Evolutionary conservation across 345 rosid species (phyloP), one percentile per base, ranked within the genome.

Genomic region (Firmiana major): DNA sequence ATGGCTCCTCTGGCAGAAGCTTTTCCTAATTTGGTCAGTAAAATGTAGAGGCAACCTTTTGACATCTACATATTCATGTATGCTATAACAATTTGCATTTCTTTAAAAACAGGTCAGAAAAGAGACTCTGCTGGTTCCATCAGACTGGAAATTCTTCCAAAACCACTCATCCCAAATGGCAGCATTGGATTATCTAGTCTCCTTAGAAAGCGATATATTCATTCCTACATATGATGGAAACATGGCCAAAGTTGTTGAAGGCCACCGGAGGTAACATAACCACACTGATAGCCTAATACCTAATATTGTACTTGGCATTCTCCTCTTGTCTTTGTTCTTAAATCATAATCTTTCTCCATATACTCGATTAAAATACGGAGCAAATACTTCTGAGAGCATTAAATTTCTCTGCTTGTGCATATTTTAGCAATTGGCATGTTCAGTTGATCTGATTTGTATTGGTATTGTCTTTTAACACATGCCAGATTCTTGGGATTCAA

Each of bases 171-270:
- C 97, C 10, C 97, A 93, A 81, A 93, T 93, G 98, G 98, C 98
- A 48, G 95, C 98, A n/a, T 77, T 93, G 64, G 98, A 93, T 80
- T 93, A 90, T 85, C 83, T 93, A 17, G 97, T 93, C 67, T 89
- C 98, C 43, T 78, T 93, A 40, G 98, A 93, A 82, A 93, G 98
- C 21, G 98, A 94, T 78, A 88, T 91, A 81, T 94, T 94, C 79
- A 88, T 94, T 79, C 97, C 98, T 38, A 94, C 98, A 5, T 87
- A 91, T 74, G 94, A 93, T 57, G 98, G 98, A 63, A 94, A 94
- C 84, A 92, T 94, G 98, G 98, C 98, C 40, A 94, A 85, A 87
- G 98, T 94, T n/a, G 97, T 94, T 17, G 98, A 93, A 90, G 98
- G 98, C 83, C 98, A 94, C 81, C 90, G 98, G 69, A 92, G 98